Conservation (phyloP, 306 rosid genomes). For the Gastrolobium bilobum region DNA sequence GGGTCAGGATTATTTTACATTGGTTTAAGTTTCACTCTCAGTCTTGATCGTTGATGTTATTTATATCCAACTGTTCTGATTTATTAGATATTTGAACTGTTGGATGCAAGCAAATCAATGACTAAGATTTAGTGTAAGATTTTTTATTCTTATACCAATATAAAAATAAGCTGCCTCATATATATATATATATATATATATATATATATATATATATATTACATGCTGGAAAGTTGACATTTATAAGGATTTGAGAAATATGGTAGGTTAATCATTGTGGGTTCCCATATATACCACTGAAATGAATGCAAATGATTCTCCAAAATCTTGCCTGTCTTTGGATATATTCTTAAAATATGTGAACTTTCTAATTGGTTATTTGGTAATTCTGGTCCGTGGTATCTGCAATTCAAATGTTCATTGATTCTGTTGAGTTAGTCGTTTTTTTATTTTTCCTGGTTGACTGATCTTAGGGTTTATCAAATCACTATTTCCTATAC, state of each 20-base stretch:
- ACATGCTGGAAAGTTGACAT: neutral
- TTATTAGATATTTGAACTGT: too few species aligned
- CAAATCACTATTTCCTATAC: slow-evolving; percentile 15
- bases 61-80: too few species aligned
- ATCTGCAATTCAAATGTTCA: slow-evolving; percentile 17
- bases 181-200: too few species aligned
- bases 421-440: slow-evolving; percentile 34
- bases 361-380: slow-evolving; percentile 4
- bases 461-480: slow-evolving; percentile 25
- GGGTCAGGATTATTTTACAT: too few species aligned
- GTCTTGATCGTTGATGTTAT: too few species aligned
- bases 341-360: neutral
- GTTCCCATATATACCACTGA: slow-evolving; percentile 9
- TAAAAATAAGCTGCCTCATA: too few species aligned
- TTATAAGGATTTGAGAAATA: slow-evolving; percentile 14
- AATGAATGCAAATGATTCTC: slow-evolving; percentile 28
- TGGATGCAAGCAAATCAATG: too few species aligned
- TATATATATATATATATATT: too few species aligned
- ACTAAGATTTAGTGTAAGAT: too few species aligned
- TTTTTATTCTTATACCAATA: too few species aligned
- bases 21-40: too few species aligned
- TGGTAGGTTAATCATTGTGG: slow-evolving; percentile 1
- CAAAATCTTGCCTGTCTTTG: slow-evolving; percentile 7
- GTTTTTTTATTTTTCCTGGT: slow-evolving; percentile 21
- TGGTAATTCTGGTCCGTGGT: slow-evolving; percentile 20